Conservation (phyloP, 2,329 filamentous ascomycete species). For the Aspergillus novoparasiticus region DNA sequence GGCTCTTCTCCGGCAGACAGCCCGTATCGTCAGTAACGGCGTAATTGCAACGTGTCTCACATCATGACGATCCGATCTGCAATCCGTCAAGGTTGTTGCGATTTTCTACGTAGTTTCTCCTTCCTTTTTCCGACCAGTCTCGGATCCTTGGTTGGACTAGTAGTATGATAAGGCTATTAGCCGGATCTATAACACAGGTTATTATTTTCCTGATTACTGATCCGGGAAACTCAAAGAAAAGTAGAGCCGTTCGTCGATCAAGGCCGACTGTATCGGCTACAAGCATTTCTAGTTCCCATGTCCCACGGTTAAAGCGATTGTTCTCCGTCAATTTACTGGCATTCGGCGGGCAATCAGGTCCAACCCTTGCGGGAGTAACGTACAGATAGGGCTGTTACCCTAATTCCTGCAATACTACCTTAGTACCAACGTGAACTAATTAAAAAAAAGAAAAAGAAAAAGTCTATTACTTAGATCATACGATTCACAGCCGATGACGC, state of each 20-base stretch:
- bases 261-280: background rate
- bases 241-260: background rate
- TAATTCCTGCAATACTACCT: background rate
- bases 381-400: background rate
- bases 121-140: conserved; percentile 1
- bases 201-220: conserved; percentile 1
- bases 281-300: background rate
- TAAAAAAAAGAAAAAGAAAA: background rate
- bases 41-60: conserved; percentile 4
- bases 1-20: conserved; percentile 4
- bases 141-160: background rate
- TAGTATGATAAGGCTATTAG: background rate
- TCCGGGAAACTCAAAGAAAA: background rate
- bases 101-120: conserved; percentile 6
- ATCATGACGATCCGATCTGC: conserved; percentile 9
- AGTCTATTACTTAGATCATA: background rate
- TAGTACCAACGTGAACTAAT: background rate
- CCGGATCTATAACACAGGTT: background rate
- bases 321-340: background rate
- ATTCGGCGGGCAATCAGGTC: background rate
- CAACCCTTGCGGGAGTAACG: background rate
- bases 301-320: background rate
- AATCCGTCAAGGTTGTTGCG: background rate
- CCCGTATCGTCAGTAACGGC: conserved; percentile 3
- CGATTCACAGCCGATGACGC: background rate